Base-by-base conservation (phyloP, 495 filamentous ascomycete genomes). In the Chlorociboria aeruginascens region DNA sequence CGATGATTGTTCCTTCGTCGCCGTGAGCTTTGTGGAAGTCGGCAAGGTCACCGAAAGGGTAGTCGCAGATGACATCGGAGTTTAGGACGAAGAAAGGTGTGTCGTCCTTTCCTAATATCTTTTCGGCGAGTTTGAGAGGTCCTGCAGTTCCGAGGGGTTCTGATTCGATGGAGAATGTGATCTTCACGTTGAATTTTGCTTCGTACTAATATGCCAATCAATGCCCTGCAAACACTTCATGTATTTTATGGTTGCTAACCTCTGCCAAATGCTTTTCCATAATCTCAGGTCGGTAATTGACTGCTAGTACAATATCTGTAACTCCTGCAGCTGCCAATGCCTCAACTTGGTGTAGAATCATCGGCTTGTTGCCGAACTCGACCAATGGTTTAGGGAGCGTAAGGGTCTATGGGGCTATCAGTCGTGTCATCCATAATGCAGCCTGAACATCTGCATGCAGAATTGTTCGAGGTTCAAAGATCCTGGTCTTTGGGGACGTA, bases 281-380 rank as follows among this genome's bases (percentile, higher is more conserved):
- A 56, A 98, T 74, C 73, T 98, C 93, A 28, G 92, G 92, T 53
- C 92, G 82, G 72, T 98, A 98, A 73, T 98, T 98, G 64, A 98
- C 92, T 46, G 93, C 92, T 49, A 98, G 73, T 34, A 98, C 93
- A 60, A 98, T 95, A 70, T 97, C 89, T 52, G 90, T 97, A 33
- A 97, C 92, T 63, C 92, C 92, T 30, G 89, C 92, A 53, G 85
- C 86, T 55, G 93, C 92, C 58, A 98, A 72, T 57, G 85, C 86
- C 69, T 97, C 89, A 56, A 98, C 85, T 67, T 98, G 92, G 72
- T 98, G 92, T 52, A 92, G 74, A 69, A 98, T 98, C 92, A 98
- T 98, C 56, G 89, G 92, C 64, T 86, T 88, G 74, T 98, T 98
- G 57, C 79, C 89, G 66, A 98, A 98, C 69, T 98, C 92, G 60